Percentiles rank a stretch among this genome's conserved stretches.
These are phyloP conservation scores for Monosporozyma aerobia DNA, from an alignment of 805 yeast genomes.

Conservation along the genomic window DNA sequence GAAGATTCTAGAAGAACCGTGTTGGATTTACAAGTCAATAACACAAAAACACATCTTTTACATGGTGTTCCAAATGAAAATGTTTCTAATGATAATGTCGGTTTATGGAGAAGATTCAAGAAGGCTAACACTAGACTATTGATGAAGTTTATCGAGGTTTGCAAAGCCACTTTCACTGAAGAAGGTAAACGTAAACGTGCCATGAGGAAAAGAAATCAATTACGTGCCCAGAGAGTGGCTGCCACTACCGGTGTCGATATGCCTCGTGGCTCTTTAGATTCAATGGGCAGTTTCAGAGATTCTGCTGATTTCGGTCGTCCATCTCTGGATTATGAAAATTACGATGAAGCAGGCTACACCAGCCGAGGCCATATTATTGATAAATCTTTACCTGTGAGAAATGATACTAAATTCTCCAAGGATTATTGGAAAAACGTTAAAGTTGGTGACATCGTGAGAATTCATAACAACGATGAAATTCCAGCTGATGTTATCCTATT, in stretches of 20 bases:
- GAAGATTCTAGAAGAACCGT: conserved; percentile 73
- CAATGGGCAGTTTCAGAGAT: conserved; percentile 24
- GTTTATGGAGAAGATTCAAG: conserved; percentile 62
- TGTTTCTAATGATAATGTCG: conserved; percentile 52
- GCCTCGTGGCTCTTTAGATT: conserved; percentile 34
- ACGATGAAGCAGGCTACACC: conserved; percentile 51
- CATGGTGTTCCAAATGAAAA: conserved; percentile 48
- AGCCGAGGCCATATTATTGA: conserved; percentile 53
- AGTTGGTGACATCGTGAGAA: conserved; percentile 66
- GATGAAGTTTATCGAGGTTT: conserved; percentile 18
- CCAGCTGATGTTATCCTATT: conserved; percentile 67
- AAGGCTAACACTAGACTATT: conserved; percentile 36
- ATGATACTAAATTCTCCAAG: conserved; percentile 29
- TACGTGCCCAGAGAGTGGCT: conserved; percentile 20
- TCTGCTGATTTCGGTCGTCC: conserved; percentile 31
- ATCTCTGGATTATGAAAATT: conserved; percentile 32
- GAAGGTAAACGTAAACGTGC: conserved; percentile 32
- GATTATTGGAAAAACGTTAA: conserved; percentile 55
- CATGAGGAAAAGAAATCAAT: conserved; percentile 24
- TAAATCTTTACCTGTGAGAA: conserved; percentile 39
- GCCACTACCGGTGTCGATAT: conserved; percentile 17
- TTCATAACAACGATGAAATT: conserved; percentile 65
- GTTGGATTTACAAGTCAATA: conserved; percentile 66
- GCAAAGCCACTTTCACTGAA: conserved; percentile 26
- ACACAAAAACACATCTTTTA: conserved; percentile 60